Conservation (phyloP, 2,329 filamentous ascomycete genomes). For the Mollisiaceae sp. region DNA sequence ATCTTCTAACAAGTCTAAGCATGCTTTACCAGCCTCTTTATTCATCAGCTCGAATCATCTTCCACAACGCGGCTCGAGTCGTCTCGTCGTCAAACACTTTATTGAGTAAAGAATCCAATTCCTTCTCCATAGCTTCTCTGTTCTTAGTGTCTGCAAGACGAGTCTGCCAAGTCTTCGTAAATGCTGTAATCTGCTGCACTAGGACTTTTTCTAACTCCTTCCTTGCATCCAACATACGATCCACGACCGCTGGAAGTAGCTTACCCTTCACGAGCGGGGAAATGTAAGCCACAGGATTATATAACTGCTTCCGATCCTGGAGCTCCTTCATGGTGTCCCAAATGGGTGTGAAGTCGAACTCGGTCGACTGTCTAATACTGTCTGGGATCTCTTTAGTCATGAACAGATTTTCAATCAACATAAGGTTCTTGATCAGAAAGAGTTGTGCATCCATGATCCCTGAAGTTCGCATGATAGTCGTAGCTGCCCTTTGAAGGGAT, state of each 20-base stretch:
- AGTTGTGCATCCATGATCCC: constrained; percentile 77
- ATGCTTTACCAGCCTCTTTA: not conserved
- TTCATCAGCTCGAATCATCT: constrained; percentile 41
- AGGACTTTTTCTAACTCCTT: constrained; percentile 69
- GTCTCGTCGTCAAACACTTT: constrained; percentile 54
- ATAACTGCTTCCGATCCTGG: constrained; percentile 53
- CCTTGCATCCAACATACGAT: constrained; percentile 59
- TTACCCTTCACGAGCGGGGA: constrained; percentile 49
- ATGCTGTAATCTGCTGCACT: constrained; percentile 65
- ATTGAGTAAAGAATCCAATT: constrained; percentile 61
- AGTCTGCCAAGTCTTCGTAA: constrained; percentile 64
- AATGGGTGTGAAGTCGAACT: constrained; percentile 68
- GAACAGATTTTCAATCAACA: constrained; percentile 94
- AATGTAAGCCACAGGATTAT: constrained; percentile 53
- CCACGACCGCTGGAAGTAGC: constrained; percentile 46
- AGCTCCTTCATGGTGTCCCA: constrained; percentile 64
- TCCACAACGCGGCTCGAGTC: constrained; percentile 41
- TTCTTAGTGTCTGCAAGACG: constrained; percentile 49
- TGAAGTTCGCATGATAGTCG: constrained; percentile 67
- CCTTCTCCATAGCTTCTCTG: constrained; percentile 54
- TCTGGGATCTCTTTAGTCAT: constrained; percentile 92
- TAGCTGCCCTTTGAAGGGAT: constrained; percentile 79
- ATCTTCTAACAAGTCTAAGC: not conserved
- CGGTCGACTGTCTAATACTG: constrained; percentile 54
- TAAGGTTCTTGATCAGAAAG: constrained; percentile 92